Base-by-base conservation (phyloP, 2,329 filamentous ascomycete genomes). In the Penicillium sp. region DNA sequence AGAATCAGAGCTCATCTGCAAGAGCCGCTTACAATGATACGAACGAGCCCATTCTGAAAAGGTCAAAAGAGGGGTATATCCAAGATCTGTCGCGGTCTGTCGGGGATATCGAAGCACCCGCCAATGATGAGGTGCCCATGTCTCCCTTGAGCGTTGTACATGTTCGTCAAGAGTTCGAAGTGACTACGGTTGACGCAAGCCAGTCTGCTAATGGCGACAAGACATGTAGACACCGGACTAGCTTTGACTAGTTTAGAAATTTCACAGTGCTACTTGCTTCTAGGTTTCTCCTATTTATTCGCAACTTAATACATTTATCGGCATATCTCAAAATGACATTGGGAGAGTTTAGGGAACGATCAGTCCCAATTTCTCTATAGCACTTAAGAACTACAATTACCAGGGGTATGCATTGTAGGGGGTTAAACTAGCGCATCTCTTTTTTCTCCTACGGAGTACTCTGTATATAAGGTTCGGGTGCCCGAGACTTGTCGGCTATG, bases 111-210 rank as follows among this genome's bases (percentile, higher is more conserved):
- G 44, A 40, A 7, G 31, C 45, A 10, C n/a, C 34, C n/a, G 11
- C 33, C 21, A 38, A 16, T 36, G 48, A 51, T 21, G 45, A 47
- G 16, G 40, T 53, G 1, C 47, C 47, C 3, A 39, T 59, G 31
- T 48, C 53, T 6, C 45, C 57, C 3, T 13, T 59, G 34, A 51
- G 49, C 7, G n/a, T 50, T 46, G 49, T 59, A 1, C 57, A 50
- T 44, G 50, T 59, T 27, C 57, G 45, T 34, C 46, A 27, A 23
- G 54, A 57, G 21, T 57, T 49, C 9, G 45, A 59, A 40, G 54
- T 53, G 40, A 57, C 40, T 15, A n/a, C 4, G 2, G 11, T 0
- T 16, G 7, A 48, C 38, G 16, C 27, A 36, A 15, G 16, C 3
- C 21, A 44, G 21, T 21, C 29, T 44, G 4, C 5, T 10, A 2